phyloP scores from a whole-genome alignment of 768 basidiomycete genomes.

The Lactifluus subvellereus region DNA sequence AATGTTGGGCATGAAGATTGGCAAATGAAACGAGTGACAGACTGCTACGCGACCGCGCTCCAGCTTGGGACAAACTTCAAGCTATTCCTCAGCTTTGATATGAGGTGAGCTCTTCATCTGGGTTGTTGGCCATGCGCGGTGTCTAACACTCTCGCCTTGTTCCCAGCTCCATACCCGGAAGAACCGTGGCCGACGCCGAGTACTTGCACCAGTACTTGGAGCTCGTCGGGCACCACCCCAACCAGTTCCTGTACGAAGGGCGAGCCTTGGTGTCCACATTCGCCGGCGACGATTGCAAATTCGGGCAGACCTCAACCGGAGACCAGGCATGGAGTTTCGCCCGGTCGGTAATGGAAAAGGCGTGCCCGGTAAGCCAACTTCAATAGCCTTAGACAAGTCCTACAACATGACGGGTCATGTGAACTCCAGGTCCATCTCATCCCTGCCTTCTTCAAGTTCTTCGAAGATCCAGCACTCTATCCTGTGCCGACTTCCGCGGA shows the following conservation, averaged over 20 bases:
- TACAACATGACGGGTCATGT: background rate
- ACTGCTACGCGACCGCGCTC: slow-evolving; percentile 46
- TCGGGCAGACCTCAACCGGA: slow-evolving; percentile 27
- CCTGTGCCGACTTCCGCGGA: slow-evolving; percentile 32
- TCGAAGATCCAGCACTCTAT: slow-evolving; percentile 32
- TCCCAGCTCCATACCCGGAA: slow-evolving; percentile 31
- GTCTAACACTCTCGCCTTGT: background rate
- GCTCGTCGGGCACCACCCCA: slow-evolving; percentile 29
- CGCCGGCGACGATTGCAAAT: slow-evolving; percentile 34
- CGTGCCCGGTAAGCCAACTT: slow-evolving; percentile 29
- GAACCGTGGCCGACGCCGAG: slow-evolving; percentile 18
- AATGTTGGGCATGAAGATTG: slow-evolving; percentile 29
- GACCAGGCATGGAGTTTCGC: slow-evolving; percentile 30
- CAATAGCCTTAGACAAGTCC: background rate
- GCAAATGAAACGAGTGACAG: slow-evolving; percentile 25
- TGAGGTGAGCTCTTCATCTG: slow-evolving; percentile 27
- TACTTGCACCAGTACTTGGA: slow-evolving; percentile 29
- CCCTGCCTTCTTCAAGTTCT: slow-evolving; percentile 30
- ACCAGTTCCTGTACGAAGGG: slow-evolving; percentile 31
- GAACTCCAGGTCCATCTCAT: slow-evolving; percentile 29
- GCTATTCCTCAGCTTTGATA: slow-evolving; percentile 37
- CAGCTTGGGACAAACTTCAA: slow-evolving; percentile 34
- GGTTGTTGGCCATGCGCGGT: background rate
- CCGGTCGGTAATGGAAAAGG: slow-evolving; percentile 26
- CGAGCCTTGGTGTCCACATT: slow-evolving; percentile 36